A percentile compares a stretch with the other conserved stretches of the same genome.
These are phyloP conservation scores for Kwoniella dendrophila DNA, from an alignment of 768 basidiomycete species.

Conservation along the genomic window DNA sequence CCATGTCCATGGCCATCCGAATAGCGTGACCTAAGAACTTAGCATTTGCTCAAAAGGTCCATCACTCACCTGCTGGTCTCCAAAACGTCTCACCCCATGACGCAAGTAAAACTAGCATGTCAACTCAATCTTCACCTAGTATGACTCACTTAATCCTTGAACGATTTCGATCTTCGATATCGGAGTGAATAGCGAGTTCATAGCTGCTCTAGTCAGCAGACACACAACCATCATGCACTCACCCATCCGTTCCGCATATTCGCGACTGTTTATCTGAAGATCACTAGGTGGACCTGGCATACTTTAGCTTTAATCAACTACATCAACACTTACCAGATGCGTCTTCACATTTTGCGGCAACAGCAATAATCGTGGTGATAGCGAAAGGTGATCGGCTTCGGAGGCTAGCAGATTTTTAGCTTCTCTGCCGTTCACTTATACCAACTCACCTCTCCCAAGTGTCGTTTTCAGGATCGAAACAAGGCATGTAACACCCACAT, in stretches of 20 bases:
- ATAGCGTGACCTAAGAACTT: conserved; percentile 36
- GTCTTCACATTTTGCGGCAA: conserved; percentile 37
- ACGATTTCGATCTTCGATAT: conserved; percentile 45
- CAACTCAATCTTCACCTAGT: background rate
- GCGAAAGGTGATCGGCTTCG: conserved; percentile 43
- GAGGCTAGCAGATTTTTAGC: conserved; percentile 21
- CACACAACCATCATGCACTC: conserved; percentile 7
- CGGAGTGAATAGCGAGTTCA: conserved; percentile 47
- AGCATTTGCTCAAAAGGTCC: background rate
- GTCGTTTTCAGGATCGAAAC: conserved; percentile 45
- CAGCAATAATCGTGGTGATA: conserved; percentile 38
- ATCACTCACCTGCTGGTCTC: conserved; percentile 40
- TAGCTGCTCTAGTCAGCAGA: conserved; percentile 20
- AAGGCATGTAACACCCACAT: conserved; percentile 42
- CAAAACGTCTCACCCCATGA: conserved; percentile 48
- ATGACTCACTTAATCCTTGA: conserved; percentile 38
- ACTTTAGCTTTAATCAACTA: background rate
- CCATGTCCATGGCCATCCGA: conserved; percentile 48
- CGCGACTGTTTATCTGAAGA: conserved; percentile 34
- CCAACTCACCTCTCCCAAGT: conserved; percentile 42
- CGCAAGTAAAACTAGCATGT: conserved; percentile 38
- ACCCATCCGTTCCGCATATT: conserved; percentile 50
- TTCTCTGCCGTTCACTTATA: background rate
- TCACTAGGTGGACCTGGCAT: conserved; percentile 21
- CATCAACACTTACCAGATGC: conserved; percentile 28